These are phyloP conservation scores for Mycena crocata DNA, from an alignment of 768 basidiomycete species.

Conservation along the genomic window DNA sequence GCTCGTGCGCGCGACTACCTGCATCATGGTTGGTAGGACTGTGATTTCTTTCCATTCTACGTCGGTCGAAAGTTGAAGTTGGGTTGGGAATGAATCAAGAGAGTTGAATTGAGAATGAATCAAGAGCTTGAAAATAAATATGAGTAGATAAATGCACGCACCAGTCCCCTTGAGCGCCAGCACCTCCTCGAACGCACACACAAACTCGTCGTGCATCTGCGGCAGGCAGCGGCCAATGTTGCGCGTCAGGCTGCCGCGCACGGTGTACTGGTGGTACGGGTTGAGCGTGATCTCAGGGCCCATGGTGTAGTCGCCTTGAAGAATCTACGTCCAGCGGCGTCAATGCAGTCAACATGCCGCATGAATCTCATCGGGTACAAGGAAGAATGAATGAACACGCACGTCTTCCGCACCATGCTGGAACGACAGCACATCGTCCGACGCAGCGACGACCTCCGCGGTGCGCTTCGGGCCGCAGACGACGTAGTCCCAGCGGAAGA, in stretches of 20 bases:
- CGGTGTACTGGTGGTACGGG: not conserved
- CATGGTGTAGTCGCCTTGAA: constrained; percentile 1
- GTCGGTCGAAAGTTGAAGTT: not conserved
- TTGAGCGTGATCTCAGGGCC: not conserved
- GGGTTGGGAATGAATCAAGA: no score
- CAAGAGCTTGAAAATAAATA: no score
- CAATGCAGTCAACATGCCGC: no score
- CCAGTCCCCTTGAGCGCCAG: not conserved
- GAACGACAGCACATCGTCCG: not conserved
- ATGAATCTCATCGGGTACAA: not conserved
- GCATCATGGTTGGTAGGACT: not conserved
- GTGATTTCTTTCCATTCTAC: constrained; percentile 2
- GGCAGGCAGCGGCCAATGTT: not conserved
- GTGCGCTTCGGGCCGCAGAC: not conserved
- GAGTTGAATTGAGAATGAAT: no score
- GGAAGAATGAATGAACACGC: not conserved
- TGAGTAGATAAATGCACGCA: not conserved
- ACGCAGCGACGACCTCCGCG: not conserved
- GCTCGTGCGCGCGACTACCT: constrained; percentile 4
- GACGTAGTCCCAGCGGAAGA: constrained; percentile 7
- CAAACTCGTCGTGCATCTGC: not conserved
- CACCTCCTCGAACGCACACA: not conserved
- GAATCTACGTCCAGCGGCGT: not conserved
- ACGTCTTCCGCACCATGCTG: not conserved
- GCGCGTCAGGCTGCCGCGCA: constrained; percentile 1